phyloP scores from a whole-genome alignment of 441 rosid genomes.

The Croton setiger region DNA sequence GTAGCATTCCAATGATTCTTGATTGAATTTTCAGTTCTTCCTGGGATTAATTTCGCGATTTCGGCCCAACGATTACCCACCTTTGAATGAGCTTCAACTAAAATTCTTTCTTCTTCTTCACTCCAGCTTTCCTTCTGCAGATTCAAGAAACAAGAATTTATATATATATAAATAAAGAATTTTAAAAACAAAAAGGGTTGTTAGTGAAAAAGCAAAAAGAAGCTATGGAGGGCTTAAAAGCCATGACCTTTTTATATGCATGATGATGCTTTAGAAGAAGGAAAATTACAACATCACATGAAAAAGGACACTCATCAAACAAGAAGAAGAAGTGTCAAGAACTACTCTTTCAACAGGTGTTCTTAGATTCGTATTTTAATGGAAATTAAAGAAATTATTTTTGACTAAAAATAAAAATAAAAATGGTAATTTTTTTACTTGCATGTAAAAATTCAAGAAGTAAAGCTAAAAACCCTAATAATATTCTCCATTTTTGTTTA shows the following conservation, averaged over 20 bases:
- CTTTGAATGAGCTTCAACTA: constrained; percentile 61
- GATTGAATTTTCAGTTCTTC: constrained; percentile 81
- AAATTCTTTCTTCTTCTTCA: constrained; percentile 71
- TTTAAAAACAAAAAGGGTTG: too few species aligned
- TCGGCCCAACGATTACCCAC: constrained; percentile 92
- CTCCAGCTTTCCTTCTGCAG: constrained; percentile 83
- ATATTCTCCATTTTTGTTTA: background rate
- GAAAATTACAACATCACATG: constrained; percentile 25
- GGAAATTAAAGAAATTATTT: background rate
- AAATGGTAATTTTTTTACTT: background rate
- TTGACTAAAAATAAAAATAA: background rate
- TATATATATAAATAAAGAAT: background rate
- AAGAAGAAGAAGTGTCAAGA: background rate
- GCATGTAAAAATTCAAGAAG: background rate
- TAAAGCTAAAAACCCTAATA: background rate
- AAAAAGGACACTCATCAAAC: constrained; percentile 16
- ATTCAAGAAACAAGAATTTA: background rate
- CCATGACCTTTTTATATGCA: constrained; percentile 4
- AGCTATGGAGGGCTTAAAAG: constrained; percentile 14
- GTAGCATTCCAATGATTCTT: constrained; percentile 98
- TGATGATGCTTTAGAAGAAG: background rate
- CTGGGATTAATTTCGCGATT: constrained; percentile 72
- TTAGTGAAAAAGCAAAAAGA: constrained; percentile 3
- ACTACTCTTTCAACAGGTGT: background rate
- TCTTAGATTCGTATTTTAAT: background rate